Conservation (phyloP, 345 rosid genomes). For the Chamaenerion angustifolium region DNA sequence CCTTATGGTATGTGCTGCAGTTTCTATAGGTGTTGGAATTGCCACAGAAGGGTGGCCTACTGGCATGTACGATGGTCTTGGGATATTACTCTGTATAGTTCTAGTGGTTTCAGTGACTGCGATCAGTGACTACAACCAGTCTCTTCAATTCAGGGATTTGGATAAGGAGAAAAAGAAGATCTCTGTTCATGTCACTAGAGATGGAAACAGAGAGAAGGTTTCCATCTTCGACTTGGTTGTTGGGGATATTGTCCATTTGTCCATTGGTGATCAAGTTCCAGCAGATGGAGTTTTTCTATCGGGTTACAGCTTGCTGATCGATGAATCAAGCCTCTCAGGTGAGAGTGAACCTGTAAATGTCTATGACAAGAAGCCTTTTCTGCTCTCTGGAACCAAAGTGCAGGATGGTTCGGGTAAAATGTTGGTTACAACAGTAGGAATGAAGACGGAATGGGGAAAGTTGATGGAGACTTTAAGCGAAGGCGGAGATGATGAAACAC, state of each 20-base stretch:
- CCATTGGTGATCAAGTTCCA: constrained; percentile 69
- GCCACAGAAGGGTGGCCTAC: constrained; percentile 84
- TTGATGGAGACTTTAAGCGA: constrained; percentile 75
- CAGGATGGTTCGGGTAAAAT: constrained; percentile 70
- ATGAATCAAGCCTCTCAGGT: constrained; percentile 74
- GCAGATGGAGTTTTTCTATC: constrained; percentile 74
- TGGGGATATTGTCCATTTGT: constrained; percentile 75
- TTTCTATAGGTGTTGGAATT: constrained; percentile 76
- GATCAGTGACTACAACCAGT: constrained; percentile 78
- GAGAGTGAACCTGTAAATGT: constrained; percentile 72
- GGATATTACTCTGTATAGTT: constrained; percentile 65
- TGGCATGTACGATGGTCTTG: constrained; percentile 77
- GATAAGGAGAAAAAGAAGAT: constrained; percentile 82
- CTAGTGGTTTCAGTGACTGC: constrained; percentile 79
- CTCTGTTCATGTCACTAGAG: constrained; percentile 59
- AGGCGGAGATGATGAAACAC: constrained; percentile 74
- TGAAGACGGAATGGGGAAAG: constrained; percentile 97
- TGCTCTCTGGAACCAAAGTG: constrained; percentile 78
- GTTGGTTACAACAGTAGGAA: constrained; percentile 85
- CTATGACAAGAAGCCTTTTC: constrained; percentile 43
- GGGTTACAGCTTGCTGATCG: constrained; percentile 63
- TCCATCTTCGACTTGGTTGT: constrained; percentile 72
- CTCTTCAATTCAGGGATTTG: constrained; percentile 78
- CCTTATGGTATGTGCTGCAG: constrained; percentile 64
- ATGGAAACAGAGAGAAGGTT: constrained; percentile 49